phyloP scores from a whole-genome alignment of 225 moss, liverwort and hornwort species.

The Sphagnum tenellum region DNA sequence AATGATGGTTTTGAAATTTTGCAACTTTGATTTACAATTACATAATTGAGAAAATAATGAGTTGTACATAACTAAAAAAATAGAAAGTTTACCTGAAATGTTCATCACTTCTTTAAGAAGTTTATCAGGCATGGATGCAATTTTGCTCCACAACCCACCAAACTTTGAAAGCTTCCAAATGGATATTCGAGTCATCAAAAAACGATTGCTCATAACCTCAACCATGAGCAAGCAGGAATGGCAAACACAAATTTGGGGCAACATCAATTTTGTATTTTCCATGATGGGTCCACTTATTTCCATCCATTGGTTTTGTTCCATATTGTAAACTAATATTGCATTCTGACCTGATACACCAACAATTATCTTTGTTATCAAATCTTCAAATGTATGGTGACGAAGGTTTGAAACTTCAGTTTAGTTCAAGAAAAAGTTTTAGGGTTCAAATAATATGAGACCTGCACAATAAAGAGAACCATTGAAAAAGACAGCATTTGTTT shows the following conservation, averaged over 20 bases:
- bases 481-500: conserved; percentile 53
- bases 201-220: conserved; percentile 30
- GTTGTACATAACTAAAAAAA: too few relatives aligned
- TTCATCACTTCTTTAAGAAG: conserved; percentile 29
- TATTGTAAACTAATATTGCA: conserved; percentile 31
- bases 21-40: too few relatives aligned
- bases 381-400: too few relatives aligned
- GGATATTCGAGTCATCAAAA: conserved; percentile 25
- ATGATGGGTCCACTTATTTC: conserved; percentile 31
- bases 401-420: too few relatives aligned
- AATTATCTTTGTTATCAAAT: too few relatives aligned
- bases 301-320: conserved; percentile 25
- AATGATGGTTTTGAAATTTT: too few relatives aligned
- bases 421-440: too few relatives aligned
- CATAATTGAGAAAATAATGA: not conserved
- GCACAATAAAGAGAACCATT: conserved; percentile 73
- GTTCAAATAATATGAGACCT: conserved; percentile 9
- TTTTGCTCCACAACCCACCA: conserved; percentile 17
- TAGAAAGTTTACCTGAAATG: conserved; percentile 19
- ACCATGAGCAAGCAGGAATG: conserved; percentile 38
- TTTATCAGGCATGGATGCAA: conserved; percentile 30
- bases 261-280: conserved; percentile 39
- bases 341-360: conserved; percentile 18
- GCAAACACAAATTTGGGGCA: conserved; percentile 38
- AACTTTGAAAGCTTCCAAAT: conserved; percentile 17